Percentiles rank a stretch among this genome's conserved stretches.
Evolutionary conservation across 768 basidiomycete species (phyloP).

Genomic region (Pholiota microspora): DNA sequence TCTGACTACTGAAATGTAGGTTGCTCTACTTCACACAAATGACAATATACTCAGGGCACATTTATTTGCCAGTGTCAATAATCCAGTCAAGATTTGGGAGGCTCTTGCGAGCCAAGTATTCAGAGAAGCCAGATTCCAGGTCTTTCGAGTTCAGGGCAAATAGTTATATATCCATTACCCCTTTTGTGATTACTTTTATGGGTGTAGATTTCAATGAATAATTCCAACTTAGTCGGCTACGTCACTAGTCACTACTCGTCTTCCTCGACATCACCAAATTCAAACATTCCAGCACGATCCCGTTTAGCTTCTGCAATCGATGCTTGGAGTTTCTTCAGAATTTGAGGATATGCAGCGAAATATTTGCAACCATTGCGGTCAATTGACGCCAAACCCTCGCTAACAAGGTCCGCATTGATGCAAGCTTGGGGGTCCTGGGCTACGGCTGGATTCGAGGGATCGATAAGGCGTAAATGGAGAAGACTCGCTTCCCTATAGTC

Average conservation of each 20-base stretch:
- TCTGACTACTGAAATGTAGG: slow-evolving; percentile 48
- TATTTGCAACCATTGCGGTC: slow-evolving; percentile 81
- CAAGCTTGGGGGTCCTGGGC: slow-evolving; percentile 69
- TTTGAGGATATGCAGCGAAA: slow-evolving; percentile 62
- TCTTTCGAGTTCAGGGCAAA: neutral
- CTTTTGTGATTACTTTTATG: neutral
- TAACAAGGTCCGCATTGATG: slow-evolving; percentile 86
- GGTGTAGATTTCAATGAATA: too few species aligned
- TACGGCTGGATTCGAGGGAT: slow-evolving; percentile 72
- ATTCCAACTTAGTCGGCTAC: too few species aligned
- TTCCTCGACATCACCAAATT: slow-evolving; percentile 89
- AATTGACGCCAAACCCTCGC: slow-evolving; percentile 82
- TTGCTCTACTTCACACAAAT: slow-evolving; percentile 3
- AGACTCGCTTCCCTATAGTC: slow-evolving; percentile 79
- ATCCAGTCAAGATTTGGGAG: slow-evolving; percentile 55
- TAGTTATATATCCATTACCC: neutral
- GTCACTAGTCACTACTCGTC: slow-evolving; percentile 48
- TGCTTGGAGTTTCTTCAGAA: slow-evolving; percentile 63
- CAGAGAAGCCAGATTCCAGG: neutral
- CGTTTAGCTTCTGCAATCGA: slow-evolving; percentile 65
- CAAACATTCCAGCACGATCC: slow-evolving; percentile 80
- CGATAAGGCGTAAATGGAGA: slow-evolving; percentile 90
- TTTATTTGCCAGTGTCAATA: slow-evolving; percentile 54
- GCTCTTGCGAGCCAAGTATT: slow-evolving; percentile 30
- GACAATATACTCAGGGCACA: too few species aligned